phyloP scores from a whole-genome alignment of 2,329 filamentous ascomycete species.

The Colletotrichum graminicola region DNA sequence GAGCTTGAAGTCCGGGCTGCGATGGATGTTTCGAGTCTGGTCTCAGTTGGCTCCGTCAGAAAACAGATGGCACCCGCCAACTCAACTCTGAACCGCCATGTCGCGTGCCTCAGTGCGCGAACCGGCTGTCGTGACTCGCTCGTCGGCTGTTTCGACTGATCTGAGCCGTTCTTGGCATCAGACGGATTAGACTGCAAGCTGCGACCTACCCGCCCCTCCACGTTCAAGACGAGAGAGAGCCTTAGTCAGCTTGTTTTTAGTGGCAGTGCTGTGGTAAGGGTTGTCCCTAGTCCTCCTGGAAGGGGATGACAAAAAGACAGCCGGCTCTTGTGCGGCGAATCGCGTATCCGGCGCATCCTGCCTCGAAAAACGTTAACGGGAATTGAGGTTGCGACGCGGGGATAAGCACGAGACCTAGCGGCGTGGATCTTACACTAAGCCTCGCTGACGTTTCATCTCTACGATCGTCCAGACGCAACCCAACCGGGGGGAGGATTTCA shows the following conservation, averaged over 20 bases:
- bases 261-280: constrained; percentile 1
- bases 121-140: constrained; percentile 14
- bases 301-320: not conserved
- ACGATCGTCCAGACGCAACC: constrained; percentile 34
- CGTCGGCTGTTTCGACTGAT: constrained; percentile 39
- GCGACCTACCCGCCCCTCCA: constrained; percentile 6
- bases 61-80: constrained; percentile 38
- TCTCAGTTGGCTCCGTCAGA: constrained; percentile 27
- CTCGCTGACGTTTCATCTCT: constrained; percentile 35
- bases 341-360: constrained; percentile 37
- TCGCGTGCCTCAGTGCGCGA: not conserved
- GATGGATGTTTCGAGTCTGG: constrained; percentile 28
- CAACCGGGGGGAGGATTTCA: not conserved
- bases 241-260: constrained; percentile 6
- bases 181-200: constrained; percentile 33
- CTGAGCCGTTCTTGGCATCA: constrained; percentile 38
- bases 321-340: constrained; percentile 19
- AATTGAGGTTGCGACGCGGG: constrained; percentile 9
- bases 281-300: not conserved
- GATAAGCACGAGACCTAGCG: not conserved
- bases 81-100: constrained; percentile 6
- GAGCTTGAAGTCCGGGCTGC: constrained; percentile 6
- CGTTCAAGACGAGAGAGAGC: constrained; percentile 1
- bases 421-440: constrained; percentile 14
- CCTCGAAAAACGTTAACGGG: constrained; percentile 22